Evolutionary conservation across 495 filamentous ascomycete species (phyloP).

Genomic region (Talaromyces stipitatus): DNA sequence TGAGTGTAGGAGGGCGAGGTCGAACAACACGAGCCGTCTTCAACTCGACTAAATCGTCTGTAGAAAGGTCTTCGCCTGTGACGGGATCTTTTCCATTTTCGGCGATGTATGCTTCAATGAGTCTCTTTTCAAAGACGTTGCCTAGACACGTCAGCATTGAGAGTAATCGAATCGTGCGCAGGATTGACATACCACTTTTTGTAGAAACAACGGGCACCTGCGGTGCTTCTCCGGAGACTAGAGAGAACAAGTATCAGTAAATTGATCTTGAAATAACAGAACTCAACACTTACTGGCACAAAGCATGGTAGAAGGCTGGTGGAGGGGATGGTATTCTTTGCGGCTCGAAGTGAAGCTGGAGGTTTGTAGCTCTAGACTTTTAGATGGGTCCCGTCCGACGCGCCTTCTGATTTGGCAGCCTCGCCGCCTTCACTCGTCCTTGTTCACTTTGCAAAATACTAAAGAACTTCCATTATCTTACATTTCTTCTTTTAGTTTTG

Average conservation of each 20-base stretch:
- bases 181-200: slow-evolving; percentile 68
- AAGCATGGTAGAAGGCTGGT: slow-evolving; percentile 47
- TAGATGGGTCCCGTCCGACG: not conserved
- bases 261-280: not conserved
- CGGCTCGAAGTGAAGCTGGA: not conserved
- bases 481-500: not conserved
- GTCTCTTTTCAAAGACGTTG: slow-evolving; percentile 85
- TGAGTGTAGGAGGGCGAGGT: slow-evolving; percentile 88
- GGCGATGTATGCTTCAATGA: slow-evolving; percentile 90
- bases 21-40: slow-evolving; percentile 74
- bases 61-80: slow-evolving; percentile 78
- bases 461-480: not conserved
- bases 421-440: not conserved
- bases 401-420: slow-evolving; percentile 1
- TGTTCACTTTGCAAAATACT: not conserved
- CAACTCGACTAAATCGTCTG: slow-evolving; percentile 80
- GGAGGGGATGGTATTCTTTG: slow-evolving; percentile 16
- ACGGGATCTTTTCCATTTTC: slow-evolving; percentile 93
- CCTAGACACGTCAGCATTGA: slow-evolving; percentile 44
- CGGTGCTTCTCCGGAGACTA: slow-evolving; percentile 96
- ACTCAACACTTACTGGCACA: slow-evolving; percentile 59
- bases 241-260: not conserved
- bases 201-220: slow-evolving; percentile 89
- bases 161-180: not conserved
- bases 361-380: slow-evolving; percentile 1